A percentile compares a stretch with the other conserved stretches of the same genome.
These are phyloP conservation scores for Schwanniomyces sp. DNA, from an alignment of 805 yeast genomes.

Conservation along the genomic window DNA sequence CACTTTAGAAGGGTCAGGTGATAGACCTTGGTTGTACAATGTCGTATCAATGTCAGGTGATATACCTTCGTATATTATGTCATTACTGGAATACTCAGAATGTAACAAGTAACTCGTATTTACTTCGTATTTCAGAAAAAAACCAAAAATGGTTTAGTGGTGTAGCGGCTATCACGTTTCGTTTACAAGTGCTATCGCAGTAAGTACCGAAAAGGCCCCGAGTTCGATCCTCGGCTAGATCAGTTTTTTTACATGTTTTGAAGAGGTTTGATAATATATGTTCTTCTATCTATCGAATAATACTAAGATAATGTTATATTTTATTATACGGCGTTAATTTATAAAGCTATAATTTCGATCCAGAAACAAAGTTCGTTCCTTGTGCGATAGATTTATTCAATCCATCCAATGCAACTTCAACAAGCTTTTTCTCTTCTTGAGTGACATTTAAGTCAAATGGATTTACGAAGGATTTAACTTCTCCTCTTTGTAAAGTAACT, in stretches of 20 bases:
- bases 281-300: not conserved
- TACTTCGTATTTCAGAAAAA: not conserved
- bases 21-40: too few relatives aligned
- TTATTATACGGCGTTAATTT: not conserved
- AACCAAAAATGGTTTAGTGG: constrained; percentile 38
- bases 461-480: constrained; percentile 33
- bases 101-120: too few relatives aligned
- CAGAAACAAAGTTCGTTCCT: constrained; percentile 39
- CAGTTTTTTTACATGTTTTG: constrained; percentile 18
- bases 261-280: not conserved
- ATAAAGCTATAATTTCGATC: constrained; percentile 29
- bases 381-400: constrained; percentile 39
- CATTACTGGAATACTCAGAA: too few relatives aligned
- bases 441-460: constrained; percentile 35
- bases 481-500: constrained; percentile 38
- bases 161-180: constrained; percentile 46
- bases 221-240: constrained; percentile 46
- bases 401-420: constrained; percentile 39
- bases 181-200: constrained; percentile 37
- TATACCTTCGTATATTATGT: too few relatives aligned
- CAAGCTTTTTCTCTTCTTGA: constrained; percentile 30
- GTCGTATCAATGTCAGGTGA: too few relatives aligned
- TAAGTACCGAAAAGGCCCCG: constrained; percentile 44
- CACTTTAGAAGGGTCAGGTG: too few relatives aligned
- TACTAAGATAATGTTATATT: not conserved